phyloP scores from a whole-genome alignment of 2,329 filamentous ascomycete species.

The Metarhizium anisopliae region DNA sequence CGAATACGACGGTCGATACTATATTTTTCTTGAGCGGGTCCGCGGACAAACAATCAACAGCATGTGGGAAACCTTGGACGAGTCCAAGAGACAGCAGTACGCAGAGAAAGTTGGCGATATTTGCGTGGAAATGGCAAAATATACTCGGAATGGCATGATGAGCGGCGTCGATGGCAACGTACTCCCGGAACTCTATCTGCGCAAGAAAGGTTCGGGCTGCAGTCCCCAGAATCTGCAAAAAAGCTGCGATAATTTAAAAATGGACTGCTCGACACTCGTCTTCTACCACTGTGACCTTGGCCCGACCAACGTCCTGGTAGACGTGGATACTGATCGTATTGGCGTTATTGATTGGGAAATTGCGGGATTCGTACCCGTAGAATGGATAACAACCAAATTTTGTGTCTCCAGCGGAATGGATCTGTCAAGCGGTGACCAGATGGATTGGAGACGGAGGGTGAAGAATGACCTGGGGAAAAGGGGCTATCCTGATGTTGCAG shows the following conservation, averaged over 20 bases:
- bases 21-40: slow-evolving; percentile 13
- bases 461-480: neutral
- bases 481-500: neutral
- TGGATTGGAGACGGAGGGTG: neutral
- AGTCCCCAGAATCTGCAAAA: no score
- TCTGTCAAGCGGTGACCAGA: neutral
- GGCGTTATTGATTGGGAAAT: slow-evolving; percentile 13
- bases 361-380: slow-evolving; percentile 10
- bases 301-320: slow-evolving; percentile 8
- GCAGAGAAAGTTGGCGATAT: no score
- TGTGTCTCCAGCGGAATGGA: neutral
- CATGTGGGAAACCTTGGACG: neutral
- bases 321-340: slow-evolving; percentile 6
- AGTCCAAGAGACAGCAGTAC: no score
- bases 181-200: no score
- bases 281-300: slow-evolving; percentile 14
- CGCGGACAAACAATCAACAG: slow-evolving; percentile 17
- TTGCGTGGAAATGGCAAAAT: no score
- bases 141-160: no score
- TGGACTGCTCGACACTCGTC: slow-evolving; percentile 11
- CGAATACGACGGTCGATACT: slow-evolving; percentile 15
- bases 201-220: no score
- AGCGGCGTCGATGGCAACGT: no score
- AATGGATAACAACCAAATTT: slow-evolving; percentile 3
- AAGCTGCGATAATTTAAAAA: neutral